These are phyloP conservation scores for Hericium rajendrae DNA, from an alignment of 768 basidiomycete genomes.

Conservation along the genomic window DNA sequence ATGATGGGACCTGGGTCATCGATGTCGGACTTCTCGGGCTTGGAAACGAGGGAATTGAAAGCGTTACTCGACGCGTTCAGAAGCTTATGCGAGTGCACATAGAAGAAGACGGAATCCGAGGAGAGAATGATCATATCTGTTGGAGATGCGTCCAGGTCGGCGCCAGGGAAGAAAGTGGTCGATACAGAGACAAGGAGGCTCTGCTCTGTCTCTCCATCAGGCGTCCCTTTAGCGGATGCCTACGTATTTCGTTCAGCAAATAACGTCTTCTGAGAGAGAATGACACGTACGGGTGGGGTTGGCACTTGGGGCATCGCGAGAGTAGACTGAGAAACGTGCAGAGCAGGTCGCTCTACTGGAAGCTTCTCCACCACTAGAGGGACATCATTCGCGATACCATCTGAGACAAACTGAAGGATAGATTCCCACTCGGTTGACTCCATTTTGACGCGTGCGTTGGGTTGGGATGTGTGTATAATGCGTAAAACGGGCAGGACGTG, in stretches of 20 bases:
- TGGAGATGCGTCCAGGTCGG: conserved; percentile 40
- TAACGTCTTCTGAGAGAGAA: background rate
- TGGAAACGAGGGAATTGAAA: conserved; percentile 51
- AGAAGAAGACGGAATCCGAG: conserved; percentile 77
- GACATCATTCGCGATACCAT: conserved; percentile 27
- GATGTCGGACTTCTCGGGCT: conserved; percentile 16
- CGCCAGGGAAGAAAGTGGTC: conserved; percentile 72
- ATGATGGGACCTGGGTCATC: conserved; percentile 42
- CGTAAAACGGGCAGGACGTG: too few relatives aligned
- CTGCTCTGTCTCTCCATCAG: conserved; percentile 28
- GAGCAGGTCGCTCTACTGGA: conserved; percentile 30
- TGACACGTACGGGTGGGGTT: conserved; percentile 49
- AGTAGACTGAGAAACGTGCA: background rate
- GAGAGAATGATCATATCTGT: conserved; percentile 62
- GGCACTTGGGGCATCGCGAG: conserved; percentile 22
- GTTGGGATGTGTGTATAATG: too few relatives aligned
- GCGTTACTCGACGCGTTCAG: conserved; percentile 51
- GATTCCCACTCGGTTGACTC: conserved; percentile 50
- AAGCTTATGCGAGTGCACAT: conserved; percentile 56
- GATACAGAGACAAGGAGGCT: conserved; percentile 64
- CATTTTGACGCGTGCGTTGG: conserved; percentile 16
- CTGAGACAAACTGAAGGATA: conserved; percentile 50
- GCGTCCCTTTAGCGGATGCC: conserved; percentile 19
- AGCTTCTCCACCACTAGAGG: background rate
- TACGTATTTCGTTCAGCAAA: background rate